A percentile compares a stretch with the other conserved stretches of the same genome.
Evolutionary conservation across 768 basidiomycete species (phyloP).

Genomic region (Galerina sulciceps): DNA sequence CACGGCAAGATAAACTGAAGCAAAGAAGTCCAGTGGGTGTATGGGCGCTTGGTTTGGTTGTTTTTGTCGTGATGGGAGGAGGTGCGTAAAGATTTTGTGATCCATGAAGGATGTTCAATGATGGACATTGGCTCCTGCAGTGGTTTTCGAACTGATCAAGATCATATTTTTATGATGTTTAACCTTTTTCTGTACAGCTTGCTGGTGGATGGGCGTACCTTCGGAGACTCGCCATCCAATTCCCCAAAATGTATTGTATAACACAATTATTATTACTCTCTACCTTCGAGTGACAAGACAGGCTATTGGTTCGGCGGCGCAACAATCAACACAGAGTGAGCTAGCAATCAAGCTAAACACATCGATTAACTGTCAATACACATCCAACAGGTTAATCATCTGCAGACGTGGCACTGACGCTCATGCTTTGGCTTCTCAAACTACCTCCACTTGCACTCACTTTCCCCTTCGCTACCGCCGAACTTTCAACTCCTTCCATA

Average conservation of each 20-base stretch:
- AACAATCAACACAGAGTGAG: neutral
- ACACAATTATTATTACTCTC: slow-evolving; percentile 17
- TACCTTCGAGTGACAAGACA: neutral
- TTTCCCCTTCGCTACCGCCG: slow-evolving; percentile 37
- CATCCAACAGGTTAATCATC: slow-evolving; percentile 43
- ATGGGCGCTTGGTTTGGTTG: slow-evolving; percentile 73
- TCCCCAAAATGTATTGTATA: slow-evolving; percentile 18
- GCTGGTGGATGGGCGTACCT: neutral
- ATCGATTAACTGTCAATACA: neutral
- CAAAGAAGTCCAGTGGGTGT: slow-evolving; percentile 78
- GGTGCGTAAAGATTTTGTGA: slow-evolving; percentile 46
- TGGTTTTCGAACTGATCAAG: slow-evolving; percentile 72
- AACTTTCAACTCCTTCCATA: slow-evolving; percentile 75
- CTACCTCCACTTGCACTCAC: slow-evolving; percentile 41
- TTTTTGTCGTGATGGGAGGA: slow-evolving; percentile 84
- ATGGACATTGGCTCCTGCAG: slow-evolving; percentile 44
- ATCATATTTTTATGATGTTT: slow-evolving; percentile 57
- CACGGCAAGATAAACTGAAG: slow-evolving; percentile 69
- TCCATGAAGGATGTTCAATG: neutral
- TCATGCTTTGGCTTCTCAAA: slow-evolving; percentile 62
- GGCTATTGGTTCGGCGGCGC: too few species aligned
- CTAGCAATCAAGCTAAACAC: neutral
- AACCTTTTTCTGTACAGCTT: neutral
- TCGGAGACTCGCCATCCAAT: neutral
- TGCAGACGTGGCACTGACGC: slow-evolving; percentile 57